phyloP scores from a whole-genome alignment of 176 grass and related monocot species.

The Aegilops tauschii region DNA sequence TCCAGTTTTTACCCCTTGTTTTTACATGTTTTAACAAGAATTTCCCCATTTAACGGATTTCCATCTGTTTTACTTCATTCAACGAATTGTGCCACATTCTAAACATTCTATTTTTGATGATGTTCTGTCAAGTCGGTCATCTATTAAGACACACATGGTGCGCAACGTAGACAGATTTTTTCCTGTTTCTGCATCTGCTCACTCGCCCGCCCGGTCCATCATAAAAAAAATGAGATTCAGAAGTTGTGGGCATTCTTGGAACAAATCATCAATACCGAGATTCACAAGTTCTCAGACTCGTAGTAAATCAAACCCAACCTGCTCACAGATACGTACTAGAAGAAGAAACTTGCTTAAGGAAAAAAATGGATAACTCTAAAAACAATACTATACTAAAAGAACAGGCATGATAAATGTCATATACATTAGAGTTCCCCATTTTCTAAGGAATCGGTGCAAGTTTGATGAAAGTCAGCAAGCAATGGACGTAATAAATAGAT shows the following conservation, averaged over 20 bases:
- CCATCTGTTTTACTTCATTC: no score
- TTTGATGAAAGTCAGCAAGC: background rate
- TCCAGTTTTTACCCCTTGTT: no score
- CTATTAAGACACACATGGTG: no score
- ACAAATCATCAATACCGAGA: background rate
- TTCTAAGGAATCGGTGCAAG: background rate
- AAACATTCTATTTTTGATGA: no score
- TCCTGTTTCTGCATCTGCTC: no score
- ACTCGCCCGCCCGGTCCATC: no score
- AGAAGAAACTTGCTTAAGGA: background rate
- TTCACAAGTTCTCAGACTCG: background rate
- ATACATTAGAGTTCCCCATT: background rate
- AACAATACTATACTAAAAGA: background rate
- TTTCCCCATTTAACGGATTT: no score
- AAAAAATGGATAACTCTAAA: background rate
- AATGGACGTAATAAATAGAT: background rate
- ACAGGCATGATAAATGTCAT: background rate
- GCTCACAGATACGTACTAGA: background rate
- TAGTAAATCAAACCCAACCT: background rate
- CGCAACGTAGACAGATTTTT: no score
- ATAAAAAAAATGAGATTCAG: background rate
- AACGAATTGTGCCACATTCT: no score
- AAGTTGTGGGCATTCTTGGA: background rate
- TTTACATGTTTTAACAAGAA: no score
- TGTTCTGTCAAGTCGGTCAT: no score